Percentiles rank a stretch among this genome's conserved stretches.
Evolutionary conservation across 208 protist genomes (phyloP).

Genomic region (Trypanosoma vivax): DNA sequence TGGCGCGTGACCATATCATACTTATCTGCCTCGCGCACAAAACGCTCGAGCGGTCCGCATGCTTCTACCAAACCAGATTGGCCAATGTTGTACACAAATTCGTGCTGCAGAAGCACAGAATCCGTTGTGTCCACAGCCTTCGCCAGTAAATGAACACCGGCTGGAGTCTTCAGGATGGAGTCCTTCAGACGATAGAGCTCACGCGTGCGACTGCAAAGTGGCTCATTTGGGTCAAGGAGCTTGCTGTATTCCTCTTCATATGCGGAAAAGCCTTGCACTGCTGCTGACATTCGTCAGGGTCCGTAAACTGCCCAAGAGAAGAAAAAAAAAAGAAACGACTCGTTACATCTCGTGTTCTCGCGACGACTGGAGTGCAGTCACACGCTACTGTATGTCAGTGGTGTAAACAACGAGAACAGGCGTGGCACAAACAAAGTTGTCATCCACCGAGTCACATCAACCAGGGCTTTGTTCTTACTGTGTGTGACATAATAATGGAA

Average conservation of each 20-base stretch:
- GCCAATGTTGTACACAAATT: slow-evolving; percentile 95
- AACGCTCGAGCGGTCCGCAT: slow-evolving; percentile 64
- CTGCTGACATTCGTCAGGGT: too few relatives aligned
- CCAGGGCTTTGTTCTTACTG: too few relatives aligned
- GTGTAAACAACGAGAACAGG: too few relatives aligned
- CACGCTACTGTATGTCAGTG: too few relatives aligned
- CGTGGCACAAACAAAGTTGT: too few relatives aligned
- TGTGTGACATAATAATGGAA: too few relatives aligned
- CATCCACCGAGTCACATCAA: too few relatives aligned
- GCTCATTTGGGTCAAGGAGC: slow-evolving; percentile 63
- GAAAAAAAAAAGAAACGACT: slow-evolving; percentile 14
- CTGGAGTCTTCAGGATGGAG: slow-evolving; percentile 47
- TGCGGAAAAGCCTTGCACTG: slow-evolving; percentile 22
- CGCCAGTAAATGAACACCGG: slow-evolving; percentile 44
- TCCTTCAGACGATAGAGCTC: slow-evolving; percentile 86
- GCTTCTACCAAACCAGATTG: slow-evolving; percentile 88
- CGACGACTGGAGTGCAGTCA: too few relatives aligned
- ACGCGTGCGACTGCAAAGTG: slow-evolving; percentile 79
- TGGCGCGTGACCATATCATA: slow-evolving; percentile 95
- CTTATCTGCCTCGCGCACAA: slow-evolving; percentile 52
- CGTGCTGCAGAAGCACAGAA: slow-evolving; percentile 96
- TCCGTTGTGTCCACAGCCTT: slow-evolving; percentile 78
- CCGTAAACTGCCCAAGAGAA: background rate
- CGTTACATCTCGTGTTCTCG: background rate
- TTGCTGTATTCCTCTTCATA: slow-evolving; percentile 44